phyloP scores from a whole-genome alignment of 2,329 filamentous ascomycete species.

The Penicillium brevicompactum region DNA sequence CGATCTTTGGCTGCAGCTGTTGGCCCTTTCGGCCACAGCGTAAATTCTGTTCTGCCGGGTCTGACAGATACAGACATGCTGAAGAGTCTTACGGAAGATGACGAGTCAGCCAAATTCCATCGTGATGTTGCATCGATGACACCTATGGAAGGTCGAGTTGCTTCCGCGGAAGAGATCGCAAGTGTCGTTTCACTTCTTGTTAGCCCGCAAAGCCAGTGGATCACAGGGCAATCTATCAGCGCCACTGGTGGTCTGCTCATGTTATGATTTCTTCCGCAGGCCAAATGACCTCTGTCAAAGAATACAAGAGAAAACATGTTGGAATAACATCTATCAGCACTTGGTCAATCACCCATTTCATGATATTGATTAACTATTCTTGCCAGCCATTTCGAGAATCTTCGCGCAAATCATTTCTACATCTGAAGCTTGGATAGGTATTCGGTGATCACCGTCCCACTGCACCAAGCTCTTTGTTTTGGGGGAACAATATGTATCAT shows the following conservation, averaged over 20 bases:
- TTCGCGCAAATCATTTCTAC: background rate
- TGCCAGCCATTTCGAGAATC: background rate
- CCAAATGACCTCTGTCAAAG: too few species aligned
- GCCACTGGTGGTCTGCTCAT: background rate
- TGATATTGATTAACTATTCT: background rate
- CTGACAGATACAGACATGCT: background rate
- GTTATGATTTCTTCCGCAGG: background rate
- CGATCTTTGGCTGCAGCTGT: background rate
- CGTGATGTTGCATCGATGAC: background rate
- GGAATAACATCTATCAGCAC: too few species aligned
- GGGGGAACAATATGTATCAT: constrained; percentile 56
- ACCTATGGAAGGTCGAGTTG: background rate
- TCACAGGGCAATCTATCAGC: background rate
- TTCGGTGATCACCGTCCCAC: constrained; percentile 72
- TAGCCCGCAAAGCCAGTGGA: background rate
- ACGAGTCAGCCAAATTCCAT: background rate
- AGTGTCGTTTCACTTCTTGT: background rate
- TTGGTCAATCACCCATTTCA: too few species aligned
- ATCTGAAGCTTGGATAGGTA: constrained; percentile 61
- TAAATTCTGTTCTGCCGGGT: background rate
- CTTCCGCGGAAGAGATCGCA: background rate
- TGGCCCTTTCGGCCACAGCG: background rate
- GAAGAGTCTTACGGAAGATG: background rate
- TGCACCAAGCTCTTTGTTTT: constrained; percentile 62
- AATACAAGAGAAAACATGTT: too few species aligned